Conservation (phyloP, 1,284 basidiomycete species). For the Xerocomus minutiporus region DNA sequence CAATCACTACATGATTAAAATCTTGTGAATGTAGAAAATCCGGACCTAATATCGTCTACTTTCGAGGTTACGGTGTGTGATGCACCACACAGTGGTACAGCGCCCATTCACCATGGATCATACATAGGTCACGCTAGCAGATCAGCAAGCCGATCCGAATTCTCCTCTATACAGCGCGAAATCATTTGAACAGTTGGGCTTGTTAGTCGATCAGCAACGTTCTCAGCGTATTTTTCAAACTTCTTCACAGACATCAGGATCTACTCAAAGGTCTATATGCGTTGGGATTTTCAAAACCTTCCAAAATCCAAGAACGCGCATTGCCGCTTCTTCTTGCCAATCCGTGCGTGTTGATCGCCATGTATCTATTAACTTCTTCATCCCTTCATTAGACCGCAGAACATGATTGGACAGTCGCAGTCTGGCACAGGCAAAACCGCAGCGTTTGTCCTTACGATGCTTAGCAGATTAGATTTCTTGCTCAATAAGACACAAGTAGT, state of each 20-base stretch:
- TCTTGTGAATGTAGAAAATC: conserved; percentile 23
- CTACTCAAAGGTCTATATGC: conserved; percentile 95
- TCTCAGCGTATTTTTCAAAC: conserved; percentile 10
- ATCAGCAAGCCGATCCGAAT: conserved; percentile 94
- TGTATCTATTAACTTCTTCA: conserved; percentile 5
- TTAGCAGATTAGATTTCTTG: conserved; percentile 87
- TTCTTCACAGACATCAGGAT: conserved; percentile 65
- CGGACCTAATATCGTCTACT: conserved; percentile 65
- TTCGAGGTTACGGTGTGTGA: conserved; percentile 66
- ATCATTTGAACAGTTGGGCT: conserved; percentile 89
- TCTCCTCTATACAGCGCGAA: conserved; percentile 94
- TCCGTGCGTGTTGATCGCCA: conserved; percentile 57
- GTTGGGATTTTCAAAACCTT: conserved; percentile 96
- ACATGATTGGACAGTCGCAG: conserved; percentile 99
- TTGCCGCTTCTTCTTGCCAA: conserved; percentile 87
- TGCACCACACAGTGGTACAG: not conserved
- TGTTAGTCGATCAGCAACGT: conserved; percentile 53
- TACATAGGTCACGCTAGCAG: conserved; percentile 92
- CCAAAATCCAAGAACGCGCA: conserved; percentile 98
- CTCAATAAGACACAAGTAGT: conserved; percentile 79
- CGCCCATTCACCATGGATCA: conserved; percentile 12
- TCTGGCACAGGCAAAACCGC: conserved; percentile 99
- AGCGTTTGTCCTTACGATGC: conserved; percentile 97
- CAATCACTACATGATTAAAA: not conserved
- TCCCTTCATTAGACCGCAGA: conserved; percentile 66